Evolutionary conservation across 768 basidiomycete genomes (phyloP).

Genomic region (Amanita polypyramis): DNA sequence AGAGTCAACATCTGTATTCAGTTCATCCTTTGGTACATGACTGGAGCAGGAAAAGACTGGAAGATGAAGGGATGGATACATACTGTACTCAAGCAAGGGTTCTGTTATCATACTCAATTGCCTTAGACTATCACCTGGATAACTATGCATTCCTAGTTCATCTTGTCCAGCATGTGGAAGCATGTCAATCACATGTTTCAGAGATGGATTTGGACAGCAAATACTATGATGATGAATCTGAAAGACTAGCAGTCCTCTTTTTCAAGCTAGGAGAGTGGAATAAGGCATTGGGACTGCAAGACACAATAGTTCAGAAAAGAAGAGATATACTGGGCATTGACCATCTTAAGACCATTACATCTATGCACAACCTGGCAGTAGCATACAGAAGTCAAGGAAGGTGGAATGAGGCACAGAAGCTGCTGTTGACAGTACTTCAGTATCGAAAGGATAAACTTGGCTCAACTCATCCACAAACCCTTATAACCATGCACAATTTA

Average conservation of each 20-base stretch:
- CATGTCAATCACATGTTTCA: neutral
- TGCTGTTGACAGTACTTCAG: too few species aligned
- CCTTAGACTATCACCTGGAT: neutral
- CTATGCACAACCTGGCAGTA: neutral
- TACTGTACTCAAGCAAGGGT: neutral
- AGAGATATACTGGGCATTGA: neutral
- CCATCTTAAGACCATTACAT: neutral
- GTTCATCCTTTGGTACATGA: too few species aligned
- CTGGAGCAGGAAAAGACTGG: too few species aligned
- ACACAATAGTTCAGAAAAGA: neutral
- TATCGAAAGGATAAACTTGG: neutral
- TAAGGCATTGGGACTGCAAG: too few species aligned
- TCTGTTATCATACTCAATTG: neutral
- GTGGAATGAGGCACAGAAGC: too few species aligned
- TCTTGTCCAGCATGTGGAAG: constrained; percentile 3
- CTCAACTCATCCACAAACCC: neutral
- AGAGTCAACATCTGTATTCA: too few species aligned
- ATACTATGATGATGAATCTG: neutral
- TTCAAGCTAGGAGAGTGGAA: neutral
- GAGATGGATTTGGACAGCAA: neutral
- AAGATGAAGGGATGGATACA: too few species aligned
- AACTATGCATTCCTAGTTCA: neutral
- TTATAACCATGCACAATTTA: neutral
- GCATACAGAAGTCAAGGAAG: neutral
- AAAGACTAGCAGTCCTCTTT: neutral